Conservation (phyloP, 164 flowering plant genomes). For the Liriodendron chinense region DNA sequence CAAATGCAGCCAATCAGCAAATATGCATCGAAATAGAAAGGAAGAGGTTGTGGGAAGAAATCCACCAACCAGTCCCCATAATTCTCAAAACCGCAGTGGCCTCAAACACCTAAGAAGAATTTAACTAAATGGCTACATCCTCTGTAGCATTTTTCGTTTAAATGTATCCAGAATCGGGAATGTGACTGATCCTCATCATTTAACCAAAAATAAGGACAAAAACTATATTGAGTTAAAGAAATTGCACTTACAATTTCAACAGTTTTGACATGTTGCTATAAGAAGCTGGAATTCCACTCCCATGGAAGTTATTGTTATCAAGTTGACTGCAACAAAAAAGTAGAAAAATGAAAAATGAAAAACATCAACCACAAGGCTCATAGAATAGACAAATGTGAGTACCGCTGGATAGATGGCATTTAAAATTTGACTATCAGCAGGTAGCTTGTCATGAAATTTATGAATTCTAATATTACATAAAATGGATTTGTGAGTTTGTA, state of each 20-base stretch:
- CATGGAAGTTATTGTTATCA: slow-evolving; percentile 85
- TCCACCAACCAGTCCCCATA: neutral
- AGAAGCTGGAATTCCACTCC: slow-evolving; percentile 68
- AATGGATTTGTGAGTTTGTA: neutral
- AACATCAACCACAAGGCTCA: neutral
- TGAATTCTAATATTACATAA: too few relatives aligned
- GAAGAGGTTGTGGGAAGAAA: neutral
- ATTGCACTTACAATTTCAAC: slow-evolving; percentile 73
- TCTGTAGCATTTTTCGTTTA: neutral
- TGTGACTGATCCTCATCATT: neutral
- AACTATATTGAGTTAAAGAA: neutral
- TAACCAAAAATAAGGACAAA: neutral
- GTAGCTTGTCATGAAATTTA: neutral
- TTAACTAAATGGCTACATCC: too few relatives aligned
- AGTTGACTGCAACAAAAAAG: slow-evolving; percentile 64
- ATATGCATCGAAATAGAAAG: neutral
- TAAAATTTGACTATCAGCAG: neutral
- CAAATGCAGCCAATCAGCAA: neutral
- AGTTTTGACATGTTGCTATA: slow-evolving; percentile 65
- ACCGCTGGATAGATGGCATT: neutral
- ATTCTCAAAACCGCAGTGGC: neutral
- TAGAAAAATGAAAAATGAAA: neutral
- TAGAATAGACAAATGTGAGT: neutral
- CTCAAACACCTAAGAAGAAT: neutral
- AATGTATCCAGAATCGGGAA: neutral